phyloP scores from a whole-genome alignment of 192 early-diverging fungal species.

The Coemansia sp. region DNA sequence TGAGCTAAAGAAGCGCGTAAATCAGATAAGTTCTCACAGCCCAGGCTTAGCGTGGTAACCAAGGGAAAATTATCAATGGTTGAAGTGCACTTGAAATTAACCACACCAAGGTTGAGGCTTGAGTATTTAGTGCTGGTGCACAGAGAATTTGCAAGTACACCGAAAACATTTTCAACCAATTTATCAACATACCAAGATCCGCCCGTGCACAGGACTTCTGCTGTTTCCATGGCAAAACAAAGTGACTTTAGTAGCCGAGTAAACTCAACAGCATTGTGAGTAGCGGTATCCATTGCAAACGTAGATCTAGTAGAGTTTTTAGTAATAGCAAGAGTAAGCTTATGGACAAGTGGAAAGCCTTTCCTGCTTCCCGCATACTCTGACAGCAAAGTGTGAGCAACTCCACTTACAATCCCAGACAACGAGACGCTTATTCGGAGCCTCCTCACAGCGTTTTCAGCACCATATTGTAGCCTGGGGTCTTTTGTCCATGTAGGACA shows the following conservation, averaged over 20 bases:
- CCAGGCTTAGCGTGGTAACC: neutral
- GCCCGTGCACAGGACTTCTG: neutral
- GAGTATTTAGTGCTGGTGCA: neutral
- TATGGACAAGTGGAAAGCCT: neutral
- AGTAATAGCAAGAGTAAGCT: neutral
- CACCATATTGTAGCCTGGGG: neutral
- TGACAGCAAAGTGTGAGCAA: neutral
- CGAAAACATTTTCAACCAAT: neutral
- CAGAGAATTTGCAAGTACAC: neutral
- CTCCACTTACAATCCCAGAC: neutral
- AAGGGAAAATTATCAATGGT: neutral
- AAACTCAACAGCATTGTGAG: neutral
- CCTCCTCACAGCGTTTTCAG: neutral
- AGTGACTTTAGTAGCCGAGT: neutral
- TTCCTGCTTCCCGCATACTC: neutral
- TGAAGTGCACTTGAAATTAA: neutral
- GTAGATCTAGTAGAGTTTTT: neutral
- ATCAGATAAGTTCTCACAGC: neutral
- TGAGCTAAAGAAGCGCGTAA: neutral
- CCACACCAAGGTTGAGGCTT: neutral
- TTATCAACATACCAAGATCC: neutral
- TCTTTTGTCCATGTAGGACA: neutral
- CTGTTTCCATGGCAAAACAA: neutral
- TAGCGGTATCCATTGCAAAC: neutral
- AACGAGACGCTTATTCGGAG: neutral